Percentiles rank a stretch among this genome's conserved stretches.
Evolutionary conservation across 192 early-diverging fungal genomes (phyloP).

Genomic region (Radiomyces spectabilis): DNA sequence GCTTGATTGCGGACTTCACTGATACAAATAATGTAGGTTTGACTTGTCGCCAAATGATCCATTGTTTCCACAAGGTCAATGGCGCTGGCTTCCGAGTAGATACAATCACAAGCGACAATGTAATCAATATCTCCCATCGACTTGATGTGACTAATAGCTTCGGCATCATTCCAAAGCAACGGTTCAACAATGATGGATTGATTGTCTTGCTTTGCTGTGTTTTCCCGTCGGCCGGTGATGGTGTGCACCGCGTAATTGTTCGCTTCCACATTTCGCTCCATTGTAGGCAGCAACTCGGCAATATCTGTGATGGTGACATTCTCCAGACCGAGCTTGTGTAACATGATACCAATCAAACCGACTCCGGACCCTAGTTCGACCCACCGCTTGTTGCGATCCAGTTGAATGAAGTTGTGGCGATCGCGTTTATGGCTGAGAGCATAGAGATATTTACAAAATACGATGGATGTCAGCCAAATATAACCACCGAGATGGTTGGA

Average conservation of each 20-base stretch:
- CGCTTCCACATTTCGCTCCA: slow-evolving; percentile 26
- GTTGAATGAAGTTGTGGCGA: slow-evolving; percentile 13
- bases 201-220: neutral
- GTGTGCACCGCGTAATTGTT: slow-evolving; percentile 10
- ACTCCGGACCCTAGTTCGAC: slow-evolving; percentile 35
- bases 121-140: slow-evolving; percentile 18
- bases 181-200: slow-evolving; percentile 16
- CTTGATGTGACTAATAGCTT: slow-evolving; percentile 11
- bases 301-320: slow-evolving; percentile 28
- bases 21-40: slow-evolving; percentile 25
- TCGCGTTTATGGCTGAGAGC: slow-evolving; percentile 3
- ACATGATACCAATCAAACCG: slow-evolving; percentile 30
- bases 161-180: slow-evolving; percentile 23
- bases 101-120: slow-evolving; percentile 31
- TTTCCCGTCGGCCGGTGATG: slow-evolving; percentile 15
- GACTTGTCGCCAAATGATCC: slow-evolving; percentile 7
- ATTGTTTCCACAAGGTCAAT: slow-evolving; percentile 28
- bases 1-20: slow-evolving; percentile 30
- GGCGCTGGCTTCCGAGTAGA: slow-evolving; percentile 35
- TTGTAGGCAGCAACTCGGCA: slow-evolving; percentile 17
- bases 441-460: slow-evolving; percentile 26
- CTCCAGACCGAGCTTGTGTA: slow-evolving; percentile 22
- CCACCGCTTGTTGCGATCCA: slow-evolving; percentile 21
- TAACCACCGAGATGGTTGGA: slow-evolving; percentile 32
- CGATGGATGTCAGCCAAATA: slow-evolving; percentile 29